Evolutionary conservation across 164 flowering plant genomes (phyloP).

Genomic region (Annona cherimola): DNA sequence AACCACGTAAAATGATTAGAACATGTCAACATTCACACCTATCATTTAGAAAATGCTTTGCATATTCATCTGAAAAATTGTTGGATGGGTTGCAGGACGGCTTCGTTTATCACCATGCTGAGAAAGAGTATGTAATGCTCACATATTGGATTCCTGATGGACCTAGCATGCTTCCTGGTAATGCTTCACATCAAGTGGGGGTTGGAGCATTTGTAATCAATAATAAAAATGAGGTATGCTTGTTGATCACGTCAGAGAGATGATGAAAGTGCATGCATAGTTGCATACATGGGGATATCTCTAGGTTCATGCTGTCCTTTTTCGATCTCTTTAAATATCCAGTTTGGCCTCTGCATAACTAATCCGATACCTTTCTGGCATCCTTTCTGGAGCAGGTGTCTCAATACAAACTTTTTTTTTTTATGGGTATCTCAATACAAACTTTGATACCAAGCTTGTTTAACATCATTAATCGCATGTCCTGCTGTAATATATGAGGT

Average conservation of each 20-base stretch:
- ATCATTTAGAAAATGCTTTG: too few species aligned
- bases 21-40: too few species aligned
- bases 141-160: conserved; percentile 89
- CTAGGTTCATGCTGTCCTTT: neutral
- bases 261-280: neutral
- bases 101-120: conserved; percentile 88
- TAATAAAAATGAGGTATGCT: conserved; percentile 63
- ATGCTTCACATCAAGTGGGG: conserved; percentile 89
- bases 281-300: neutral
- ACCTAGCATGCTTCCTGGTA: conserved; percentile 78
- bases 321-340: neutral
- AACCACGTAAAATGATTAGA: neutral
- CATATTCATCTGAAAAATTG: neutral
- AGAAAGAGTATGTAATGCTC: conserved; percentile 69
- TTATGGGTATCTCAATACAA: too few species aligned
- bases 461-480: too few species aligned
- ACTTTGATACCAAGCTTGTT: too few species aligned
- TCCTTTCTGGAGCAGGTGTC: too few species aligned
- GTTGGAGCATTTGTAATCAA: conserved; percentile 91
- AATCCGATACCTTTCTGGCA: neutral
- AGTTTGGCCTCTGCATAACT: neutral
- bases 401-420: too few species aligned
- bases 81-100: conserved; percentile 53
- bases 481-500: too few species aligned
- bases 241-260: neutral